Base-by-base conservation (phyloP, 177 flowering plant species). In the Vitis hybrid region DNA sequence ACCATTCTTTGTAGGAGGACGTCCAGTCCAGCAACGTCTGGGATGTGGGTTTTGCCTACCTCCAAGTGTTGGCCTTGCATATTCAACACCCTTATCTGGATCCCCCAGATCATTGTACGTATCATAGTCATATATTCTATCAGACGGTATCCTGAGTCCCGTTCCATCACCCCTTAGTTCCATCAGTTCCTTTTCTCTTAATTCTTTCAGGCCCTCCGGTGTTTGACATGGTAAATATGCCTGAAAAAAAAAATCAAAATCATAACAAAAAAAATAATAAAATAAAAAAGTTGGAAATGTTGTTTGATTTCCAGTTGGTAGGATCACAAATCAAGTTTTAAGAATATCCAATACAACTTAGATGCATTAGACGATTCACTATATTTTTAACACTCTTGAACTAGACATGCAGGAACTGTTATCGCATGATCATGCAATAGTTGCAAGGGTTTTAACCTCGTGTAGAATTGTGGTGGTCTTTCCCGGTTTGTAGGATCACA, bases 21-120 rank as follows among this genome's bases (percentile, higher is more conserved):
- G 74, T 12, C 77, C 77, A 15, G 81, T 78, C 15, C 73, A 50
- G 21, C 74, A 69, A 12, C 78, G 58, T 51, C 75, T 56, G 6
- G 81, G 81, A 67, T 78, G 59, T 2, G 75, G 78, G 57, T 62
- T 27, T 11, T 53, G 12, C 14, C 52, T 8, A 2, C 81, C 78
- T 15, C 81, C 78, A 14, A 78, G 64, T 3, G 65, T 61, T 11
- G 78, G 78, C 9, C 75, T 65, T 12, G 53, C 71, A 32, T 55
- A 68, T 12, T 74, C 63, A 12, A n/a, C n/a, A 12, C 70, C 63
- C 30, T 64, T 74, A 17, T 74, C 80, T 17, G 79, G 72, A 32
- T 73, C 63, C 14, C 75, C 71, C 46, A 73, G 54, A 67, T 67
- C 75, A 64, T 75, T 75, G 66, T 75, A 75, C 15, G 18, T 32